phyloP scores from a whole-genome alignment of 2,329 filamentous ascomycete genomes.

The Raffaelea ambrosiae region DNA sequence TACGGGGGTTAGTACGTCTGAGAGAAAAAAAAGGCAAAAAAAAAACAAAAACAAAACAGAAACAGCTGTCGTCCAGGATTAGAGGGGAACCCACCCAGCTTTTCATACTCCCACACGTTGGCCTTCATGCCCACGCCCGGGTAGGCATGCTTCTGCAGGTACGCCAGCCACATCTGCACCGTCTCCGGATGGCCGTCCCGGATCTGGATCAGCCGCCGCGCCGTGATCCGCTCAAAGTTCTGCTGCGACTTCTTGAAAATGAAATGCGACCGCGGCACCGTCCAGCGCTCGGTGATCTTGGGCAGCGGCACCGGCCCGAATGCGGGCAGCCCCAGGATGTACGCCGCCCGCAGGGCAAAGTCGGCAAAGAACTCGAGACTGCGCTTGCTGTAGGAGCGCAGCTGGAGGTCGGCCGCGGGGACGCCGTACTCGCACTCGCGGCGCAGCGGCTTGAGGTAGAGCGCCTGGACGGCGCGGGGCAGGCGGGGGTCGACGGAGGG shows the following conservation, averaged over 20 bases:
- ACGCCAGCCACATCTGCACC: conserved; percentile 87
- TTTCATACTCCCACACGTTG: conserved; percentile 85
- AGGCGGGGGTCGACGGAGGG: conserved; percentile 41
- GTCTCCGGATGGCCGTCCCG: conserved; percentile 83
- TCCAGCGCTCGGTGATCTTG: conserved; percentile 85
- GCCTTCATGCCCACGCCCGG: conserved; percentile 99
- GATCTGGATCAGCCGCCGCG: conserved; percentile 82
- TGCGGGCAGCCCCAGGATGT: conserved; percentile 82
- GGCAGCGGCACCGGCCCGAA: conserved; percentile 81
- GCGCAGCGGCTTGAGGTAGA: conserved; percentile 78
- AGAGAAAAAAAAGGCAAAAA: not conserved
- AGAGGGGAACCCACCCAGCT: conserved; percentile 45
- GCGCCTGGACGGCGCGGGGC: conserved; percentile 73
- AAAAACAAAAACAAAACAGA: conserved; percentile 1
- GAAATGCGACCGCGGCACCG: conserved; percentile 80
- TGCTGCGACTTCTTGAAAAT: conserved; percentile 97
- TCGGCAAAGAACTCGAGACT: conserved; percentile 93
- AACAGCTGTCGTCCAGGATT: not conserved
- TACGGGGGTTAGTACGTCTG: conserved; percentile 18
- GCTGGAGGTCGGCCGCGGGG: conserved; percentile 81
- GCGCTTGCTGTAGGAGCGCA: conserved; percentile 82
- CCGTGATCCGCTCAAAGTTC: conserved; percentile 89
- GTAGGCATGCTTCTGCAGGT: conserved; percentile 84
- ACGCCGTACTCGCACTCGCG: conserved; percentile 66
- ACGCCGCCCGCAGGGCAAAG: conserved; percentile 88